These are phyloP conservation scores for Phytopythium vexans DNA, from an alignment of 352 stramenopile genomes.

Conservation along the genomic window DNA sequence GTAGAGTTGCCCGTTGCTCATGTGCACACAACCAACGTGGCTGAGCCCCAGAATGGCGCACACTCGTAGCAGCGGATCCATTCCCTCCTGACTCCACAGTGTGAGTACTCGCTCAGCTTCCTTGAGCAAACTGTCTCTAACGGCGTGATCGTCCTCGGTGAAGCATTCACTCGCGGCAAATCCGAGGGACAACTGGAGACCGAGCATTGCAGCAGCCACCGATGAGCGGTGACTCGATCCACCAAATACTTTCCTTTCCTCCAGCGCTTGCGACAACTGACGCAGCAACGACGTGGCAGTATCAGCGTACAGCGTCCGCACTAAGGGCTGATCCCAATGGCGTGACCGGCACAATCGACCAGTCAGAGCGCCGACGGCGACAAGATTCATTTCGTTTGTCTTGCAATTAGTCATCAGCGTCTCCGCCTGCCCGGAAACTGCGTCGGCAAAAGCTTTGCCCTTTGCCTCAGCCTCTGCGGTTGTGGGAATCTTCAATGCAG, in stretches of 20 bases:
- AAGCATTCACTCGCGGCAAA: conserved; percentile 17
- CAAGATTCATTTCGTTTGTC: conserved; percentile 13
- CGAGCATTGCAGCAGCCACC: conserved; percentile 19
- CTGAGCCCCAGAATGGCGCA: conserved; percentile 22
- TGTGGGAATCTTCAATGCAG: conserved; percentile 37
- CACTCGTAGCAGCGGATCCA: conserved; percentile 14
- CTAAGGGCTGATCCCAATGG: conserved; percentile 27
- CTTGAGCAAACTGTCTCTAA: conserved; percentile 8
- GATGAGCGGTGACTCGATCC: conserved; percentile 9
- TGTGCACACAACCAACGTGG: conserved; percentile 24
- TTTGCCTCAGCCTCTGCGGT: conserved; percentile 34
- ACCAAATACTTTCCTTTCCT: conserved; percentile 38
- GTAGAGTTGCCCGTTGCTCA: conserved; percentile 15
- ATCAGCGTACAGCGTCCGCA: conserved; percentile 20
- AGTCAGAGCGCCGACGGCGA: conserved; percentile 33
- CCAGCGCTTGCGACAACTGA: conserved; percentile 25
- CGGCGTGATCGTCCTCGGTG: conserved; percentile 14
- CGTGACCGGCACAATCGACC: conserved; percentile 34
- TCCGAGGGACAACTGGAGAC: conserved; percentile 34
- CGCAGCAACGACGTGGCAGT: conserved; percentile 17
- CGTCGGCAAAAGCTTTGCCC: conserved; percentile 36
- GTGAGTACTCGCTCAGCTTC: conserved; percentile 22
- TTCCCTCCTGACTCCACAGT: conserved; percentile 10
- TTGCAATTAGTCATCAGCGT: conserved; percentile 10
- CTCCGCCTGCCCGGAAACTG: conserved; percentile 13